Percentiles rank a stretch among this genome's conserved stretches.
phyloP scores from a whole-genome alignment of 2,329 filamentous ascomycete genomes.

The Hypoxylon sp. region DNA sequence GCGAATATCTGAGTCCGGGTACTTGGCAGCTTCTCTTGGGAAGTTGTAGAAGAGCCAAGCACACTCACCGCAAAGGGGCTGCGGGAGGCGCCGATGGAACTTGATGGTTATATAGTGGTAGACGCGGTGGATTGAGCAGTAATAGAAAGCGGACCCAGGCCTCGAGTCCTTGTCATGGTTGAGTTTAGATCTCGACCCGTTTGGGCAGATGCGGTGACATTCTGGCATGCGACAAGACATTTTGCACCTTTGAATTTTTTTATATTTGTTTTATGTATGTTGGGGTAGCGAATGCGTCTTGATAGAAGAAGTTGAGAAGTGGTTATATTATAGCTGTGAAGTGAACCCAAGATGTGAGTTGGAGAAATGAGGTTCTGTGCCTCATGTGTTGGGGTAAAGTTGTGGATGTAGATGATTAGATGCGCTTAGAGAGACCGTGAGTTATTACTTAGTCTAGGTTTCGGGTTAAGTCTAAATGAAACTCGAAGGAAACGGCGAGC shows the following conservation, averaged over 20 bases:
- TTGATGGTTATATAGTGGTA: slow-evolving; percentile 40
- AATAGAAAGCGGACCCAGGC: slow-evolving; percentile 42
- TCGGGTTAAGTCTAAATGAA: background rate
- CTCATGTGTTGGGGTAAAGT: background rate
- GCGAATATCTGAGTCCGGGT: slow-evolving; percentile 32
- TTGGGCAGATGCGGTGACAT: slow-evolving; percentile 31
- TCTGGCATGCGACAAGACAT: slow-evolving; percentile 41
- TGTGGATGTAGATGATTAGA: background rate
- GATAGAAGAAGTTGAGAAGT: slow-evolving; percentile 2
- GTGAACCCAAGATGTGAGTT: slow-evolving; percentile 3
- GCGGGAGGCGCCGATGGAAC: slow-evolving; percentile 32
- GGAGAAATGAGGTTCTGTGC: background rate
- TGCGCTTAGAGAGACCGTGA: background rate
- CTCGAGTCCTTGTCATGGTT: slow-evolving; percentile 40
- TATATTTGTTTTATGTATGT: slow-evolving; percentile 15
- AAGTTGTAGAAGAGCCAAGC: slow-evolving; percentile 46
- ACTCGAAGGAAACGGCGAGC: slow-evolving; percentile 11
- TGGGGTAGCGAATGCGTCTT: slow-evolving; percentile 30
- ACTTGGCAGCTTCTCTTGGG: slow-evolving; percentile 34
- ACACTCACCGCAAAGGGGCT: slow-evolving; percentile 46
- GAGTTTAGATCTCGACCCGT: slow-evolving; percentile 32
- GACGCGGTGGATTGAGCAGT: slow-evolving; percentile 44
- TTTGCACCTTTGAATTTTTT: slow-evolving; percentile 8
- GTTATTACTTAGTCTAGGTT: background rate
- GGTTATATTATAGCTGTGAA: slow-evolving; percentile 17